These are phyloP conservation scores for Calonectria honghensis DNA, from an alignment of 2,329 filamentous ascomycete species.

Conservation along the genomic window DNA sequence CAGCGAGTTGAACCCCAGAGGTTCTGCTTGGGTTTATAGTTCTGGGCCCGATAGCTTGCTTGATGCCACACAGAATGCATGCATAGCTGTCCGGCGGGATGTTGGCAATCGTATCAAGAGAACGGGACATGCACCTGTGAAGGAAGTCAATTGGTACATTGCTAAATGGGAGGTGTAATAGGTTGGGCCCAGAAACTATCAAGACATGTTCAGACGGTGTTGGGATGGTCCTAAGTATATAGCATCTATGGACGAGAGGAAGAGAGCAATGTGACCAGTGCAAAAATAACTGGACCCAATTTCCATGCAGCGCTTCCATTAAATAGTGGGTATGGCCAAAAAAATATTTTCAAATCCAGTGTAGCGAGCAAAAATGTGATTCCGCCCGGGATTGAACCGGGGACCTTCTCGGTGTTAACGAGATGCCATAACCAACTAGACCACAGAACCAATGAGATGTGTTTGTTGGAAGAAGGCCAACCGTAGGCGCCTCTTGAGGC, in stretches of 20 bases:
- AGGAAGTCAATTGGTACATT: slow-evolving; percentile 32
- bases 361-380: background rate
- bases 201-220: background rate
- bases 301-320: too few relatives aligned
- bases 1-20: background rate
- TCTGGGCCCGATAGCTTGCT: slow-evolving; percentile 30
- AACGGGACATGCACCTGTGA: background rate
- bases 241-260: background rate
- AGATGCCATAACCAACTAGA: slow-evolving; percentile 6
- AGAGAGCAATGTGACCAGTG: background rate
- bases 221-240: background rate
- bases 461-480: background rate
- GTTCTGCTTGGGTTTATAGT: slow-evolving; percentile 35
- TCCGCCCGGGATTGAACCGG: slow-evolving; percentile 2
- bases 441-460: background rate
- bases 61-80: slow-evolving; percentile 20
- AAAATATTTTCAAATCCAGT: background rate
- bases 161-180: slow-evolving; percentile 35
- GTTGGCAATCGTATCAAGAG: background rate
- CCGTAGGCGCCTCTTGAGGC: background rate
- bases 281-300: background rate
- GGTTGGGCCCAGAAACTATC: too few relatives aligned
- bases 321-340: background rate
- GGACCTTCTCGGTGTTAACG: slow-evolving; percentile 1
- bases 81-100: slow-evolving; percentile 16